Base-by-base conservation (phyloP, 306 rosid species). In the Dryas drummondii region DNA sequence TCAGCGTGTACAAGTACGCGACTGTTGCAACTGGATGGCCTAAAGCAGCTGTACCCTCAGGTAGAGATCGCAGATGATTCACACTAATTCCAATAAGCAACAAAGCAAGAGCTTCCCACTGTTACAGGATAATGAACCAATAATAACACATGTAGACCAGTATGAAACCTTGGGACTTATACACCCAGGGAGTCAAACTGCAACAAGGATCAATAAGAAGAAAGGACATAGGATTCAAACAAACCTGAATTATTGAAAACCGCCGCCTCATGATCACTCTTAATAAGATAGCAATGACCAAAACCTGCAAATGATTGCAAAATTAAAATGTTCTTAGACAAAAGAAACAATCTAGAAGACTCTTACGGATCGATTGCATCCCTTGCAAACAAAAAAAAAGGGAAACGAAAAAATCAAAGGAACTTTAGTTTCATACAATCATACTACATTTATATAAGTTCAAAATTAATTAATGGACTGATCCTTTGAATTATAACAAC, bases 101-200 rank as follows among this genome's bases (percentile, higher is more conserved):
- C 15, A 96, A 80, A 46, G 97, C 99, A 80, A 96, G 99, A 56
- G 99, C 99, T 80, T 96, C 98, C 96, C 99, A 92, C 99, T 96
- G 93, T 50, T 15, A 82, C 37, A 32, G 37, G 37, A 32, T 32
- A 32, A 1, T 32, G 37, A 32, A 32, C 37, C 37, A 32, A 32
- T 32, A 32, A 32, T 32, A 32, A 32, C 37, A 32, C 37, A 2
- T 32, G 37, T 1, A 41, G 48, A 83, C 71, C 69, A 78, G 73
- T 52, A 62, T 12, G 9, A 70, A 22, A 55, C 57, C 57, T 64
- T 32, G 37, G 37, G 37, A 32, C 37, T 32, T 32, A 1, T 32
- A 32, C 37, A 32, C 37, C 37, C 37, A 32, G 37, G 37, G 37
- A 32, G 37, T 32, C 37, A 32, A 32, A 32, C 37, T 32, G 37